Base-by-base conservation (phyloP, 2,329 filamentous ascomycete species). In the Calonectria hongkongensis region DNA sequence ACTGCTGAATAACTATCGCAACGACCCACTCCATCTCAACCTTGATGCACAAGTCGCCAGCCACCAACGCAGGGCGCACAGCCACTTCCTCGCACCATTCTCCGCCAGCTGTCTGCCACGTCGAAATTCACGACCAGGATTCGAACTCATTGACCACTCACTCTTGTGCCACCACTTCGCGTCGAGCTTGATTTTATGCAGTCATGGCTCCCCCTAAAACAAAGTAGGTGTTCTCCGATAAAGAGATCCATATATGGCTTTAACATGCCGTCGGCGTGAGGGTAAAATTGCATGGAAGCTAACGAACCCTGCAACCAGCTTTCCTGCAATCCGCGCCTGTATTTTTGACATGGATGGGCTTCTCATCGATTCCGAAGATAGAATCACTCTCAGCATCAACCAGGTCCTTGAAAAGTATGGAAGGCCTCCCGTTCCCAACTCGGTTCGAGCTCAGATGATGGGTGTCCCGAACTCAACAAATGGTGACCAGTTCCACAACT, bases 281-380 rank as follows among this genome's bases (percentile, higher is more conserved):
- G 1, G 54, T 58, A 25, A 39, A 12, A n/a, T 3, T 10, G 7
- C 21, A 58, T 4, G 21, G 18, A 41, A 36, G 54, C 54, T 58
- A 15, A 58, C 30, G 33, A 25, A 13, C 5, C 2, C 18, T 36
- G 8, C 30, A 30, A 6, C 30, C 63, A 71, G 69, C 16, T 73
- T 76, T 68, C 73, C 75, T 4, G 39, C 76, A 15, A 68, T 94
- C 73, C 88, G 91, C 72, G 93, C 93, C 73, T 94, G 92, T 83
- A 90, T 95, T 73, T 94, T 95, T 83, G 93, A 94, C 85, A 79
- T 94, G 92, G 93, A 94, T 82, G 93, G 93, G 70, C 89, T 94
- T 50, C 87, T 94, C 56, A 92, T 94, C 83, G 89, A 94, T 83
- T 91, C 90, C 33, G 93, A 95, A 84, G 93, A 94, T 81, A 88